Conservation (phyloP, 2,329 filamentous ascomycete genomes). For the Aspergillus awamori region DNA sequence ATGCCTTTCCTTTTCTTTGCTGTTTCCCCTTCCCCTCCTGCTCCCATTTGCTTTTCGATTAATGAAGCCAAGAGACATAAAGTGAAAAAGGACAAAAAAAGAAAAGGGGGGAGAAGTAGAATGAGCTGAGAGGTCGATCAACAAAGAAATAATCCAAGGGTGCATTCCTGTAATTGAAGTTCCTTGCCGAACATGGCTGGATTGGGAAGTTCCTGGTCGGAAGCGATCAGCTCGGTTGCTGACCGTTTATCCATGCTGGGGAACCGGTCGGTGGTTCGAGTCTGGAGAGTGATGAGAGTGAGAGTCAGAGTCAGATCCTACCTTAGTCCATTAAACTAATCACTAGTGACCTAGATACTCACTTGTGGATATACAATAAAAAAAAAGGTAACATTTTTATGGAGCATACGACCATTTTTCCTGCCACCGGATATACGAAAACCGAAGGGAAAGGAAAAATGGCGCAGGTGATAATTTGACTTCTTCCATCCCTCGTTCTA, state of each 20-base stretch:
- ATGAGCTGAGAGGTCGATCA: background rate
- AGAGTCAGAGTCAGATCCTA: background rate
- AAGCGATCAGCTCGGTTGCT: background rate
- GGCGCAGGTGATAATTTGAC: conserved; percentile 24
- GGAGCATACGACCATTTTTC: background rate
- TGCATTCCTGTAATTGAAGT: conserved; percentile 6
- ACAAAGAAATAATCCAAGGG: background rate
- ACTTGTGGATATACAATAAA: background rate
- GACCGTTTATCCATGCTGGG: conserved; percentile 1
- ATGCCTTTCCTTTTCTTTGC: background rate
- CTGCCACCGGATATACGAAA: background rate
- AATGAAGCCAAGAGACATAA: background rate
- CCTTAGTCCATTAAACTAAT: too few species aligned
- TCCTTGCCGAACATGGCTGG: conserved; percentile 3
- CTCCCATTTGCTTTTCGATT: background rate
- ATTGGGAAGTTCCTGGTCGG: conserved; percentile 4
- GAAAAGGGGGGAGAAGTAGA: background rate
- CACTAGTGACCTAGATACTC: background rate
- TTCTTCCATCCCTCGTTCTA: conserved; percentile 31
- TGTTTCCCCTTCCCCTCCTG: background rate
- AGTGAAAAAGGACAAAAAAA: background rate
- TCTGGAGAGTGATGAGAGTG: background rate
- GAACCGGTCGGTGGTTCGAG: background rate
- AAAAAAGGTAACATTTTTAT: background rate
- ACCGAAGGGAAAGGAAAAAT: background rate